Base-by-base conservation (phyloP, 768 basidiomycete genomes). In the Naganishia kalamii region DNA sequence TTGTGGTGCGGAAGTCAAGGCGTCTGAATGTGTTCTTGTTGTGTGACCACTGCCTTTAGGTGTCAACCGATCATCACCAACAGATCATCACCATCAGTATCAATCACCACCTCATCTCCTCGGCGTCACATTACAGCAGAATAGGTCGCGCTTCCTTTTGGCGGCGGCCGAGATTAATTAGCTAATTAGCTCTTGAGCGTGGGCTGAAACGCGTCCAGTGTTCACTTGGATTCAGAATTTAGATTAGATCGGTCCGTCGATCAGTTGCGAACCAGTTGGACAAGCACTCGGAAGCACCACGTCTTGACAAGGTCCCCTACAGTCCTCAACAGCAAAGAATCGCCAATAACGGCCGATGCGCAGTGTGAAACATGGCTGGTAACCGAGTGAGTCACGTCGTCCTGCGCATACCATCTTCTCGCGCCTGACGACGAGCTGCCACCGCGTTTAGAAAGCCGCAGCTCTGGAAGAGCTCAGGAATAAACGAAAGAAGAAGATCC, bases 121-220 rank as follows among this genome's bases (percentile, higher is more conserved):
- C 48, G 27, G 11, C 11, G 51, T 32, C 51, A 52, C 51, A 52
- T 52, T 52, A 52, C 51, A 52, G 51, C 48, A 19, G 50, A 11
- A 17, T 40, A 40, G 10, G 32, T 32, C 21, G 54, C 54, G 54
- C 54, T 57, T 57, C 30, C 3, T 3, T 57, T 57, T 57, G 54
- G 48, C 51, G 29, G 51, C 6, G 32, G 29, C 3, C 32, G 30
- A 15, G 2, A 47, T n/a, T 21, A 15, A 15, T 47, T 4, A 3
- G 7, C 1, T 25, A 15, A 21, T 47, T 4, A 17, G 5, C 2
- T 1, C 6, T 19, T 13, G 19, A 8, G 13, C 21, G 32, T 21
- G 11, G 21, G 51, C 37, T 57, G 54, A 57, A 41, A 41, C 37
- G 54, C 21, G 35, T 52, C 3, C 7, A 11, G 7, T n/a, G 3